Base-by-base conservation (phyloP, 2,329 filamentous ascomycete species). In the Colletotrichum horii region DNA sequence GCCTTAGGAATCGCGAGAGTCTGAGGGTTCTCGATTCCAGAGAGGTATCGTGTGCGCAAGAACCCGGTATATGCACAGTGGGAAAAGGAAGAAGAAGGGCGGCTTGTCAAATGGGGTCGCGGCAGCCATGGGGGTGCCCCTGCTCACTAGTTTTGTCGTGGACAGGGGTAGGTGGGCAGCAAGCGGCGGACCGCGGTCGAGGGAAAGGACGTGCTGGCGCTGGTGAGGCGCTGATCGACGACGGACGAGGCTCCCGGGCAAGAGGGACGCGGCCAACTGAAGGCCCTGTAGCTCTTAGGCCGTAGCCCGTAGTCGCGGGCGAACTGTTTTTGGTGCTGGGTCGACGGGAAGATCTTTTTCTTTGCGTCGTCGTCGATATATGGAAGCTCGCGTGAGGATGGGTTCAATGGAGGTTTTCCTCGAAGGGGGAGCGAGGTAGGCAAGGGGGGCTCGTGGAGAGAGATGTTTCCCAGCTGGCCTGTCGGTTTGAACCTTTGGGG, bases 81-180 rank as follows among this genome's bases (percentile, higher is more conserved):
- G 66, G 58, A 75, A 68, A 22, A 22, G 15, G 38, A 16, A 24
- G 28, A 61, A 30, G 19, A 52, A 48, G 43, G 43, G 60, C 67
- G 52, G 64, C 43, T 72, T 73, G 73, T 73, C 73, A 68, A 60
- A 72, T 32, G 48, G 70, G 73, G 70, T 64, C 43, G 73, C 58
- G 58, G 48, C 70, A 64, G 43, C 48, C 65, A 73, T 75, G 73
- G 70, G 70, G 36, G 19, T 3, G 28, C 55, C 72, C 72, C 62
- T 72, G 72, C 55, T 69, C 58, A 7, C 34, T 69, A 69, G 65
- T 68, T 69, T 73, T 65, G 70, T 65, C 58, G 56, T 75, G 19
- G 64, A 69, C 73, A 73, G 58, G 73, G 70, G 34, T 69, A 28
- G 28, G 34, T 43, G 64, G 55, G 56, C 64, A 67, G 70, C 64